Conservation (phyloP, 1,139 yeast species). For the Geotrichum siamense region DNA sequence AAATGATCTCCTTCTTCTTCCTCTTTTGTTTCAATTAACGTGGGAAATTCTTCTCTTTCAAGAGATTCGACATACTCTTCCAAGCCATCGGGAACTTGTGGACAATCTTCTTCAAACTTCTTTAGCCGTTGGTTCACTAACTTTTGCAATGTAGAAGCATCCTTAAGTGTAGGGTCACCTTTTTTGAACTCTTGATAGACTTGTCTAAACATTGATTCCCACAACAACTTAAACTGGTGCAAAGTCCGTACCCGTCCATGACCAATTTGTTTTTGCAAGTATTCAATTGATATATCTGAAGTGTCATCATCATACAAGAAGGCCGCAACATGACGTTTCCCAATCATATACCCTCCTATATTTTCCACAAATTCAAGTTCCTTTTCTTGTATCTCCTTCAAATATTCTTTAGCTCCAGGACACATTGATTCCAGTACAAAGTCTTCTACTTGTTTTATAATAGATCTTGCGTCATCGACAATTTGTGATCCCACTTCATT, state of each 20-base stretch:
- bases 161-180: neutral
- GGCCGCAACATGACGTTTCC: conserved; percentile 33
- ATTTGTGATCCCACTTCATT: conserved; percentile 80
- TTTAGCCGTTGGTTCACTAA: neutral
- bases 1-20: conserved; percentile 16
- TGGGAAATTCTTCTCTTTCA: conserved; percentile 21
- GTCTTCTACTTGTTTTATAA: conserved; percentile 46
- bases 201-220: neutral
- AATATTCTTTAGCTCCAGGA: conserved; percentile 7
- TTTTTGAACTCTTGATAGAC: conserved; percentile 1
- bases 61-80: conserved; percentile 21
- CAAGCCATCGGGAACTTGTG: conserved; percentile 8
- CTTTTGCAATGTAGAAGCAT: neutral
- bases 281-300: conserved; percentile 4
- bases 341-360: conserved; percentile 23
- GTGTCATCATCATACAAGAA: conserved; percentile 48
- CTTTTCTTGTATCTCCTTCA: conserved; percentile 18
- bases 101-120: neutral
- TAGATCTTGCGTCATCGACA: conserved; percentile 56
- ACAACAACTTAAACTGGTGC: neutral
- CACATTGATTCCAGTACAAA: conserved; percentile 29
- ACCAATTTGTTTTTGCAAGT: neutral
- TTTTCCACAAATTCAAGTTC: conserved; percentile 22
- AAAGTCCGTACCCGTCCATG: neutral
- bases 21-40: conserved; percentile 13